Evolutionary conservation across 2,329 filamentous ascomycete species (phyloP), one percentile per base, ranked within the genome.

Genomic region (Dryadomyces sulphureus): DNA sequence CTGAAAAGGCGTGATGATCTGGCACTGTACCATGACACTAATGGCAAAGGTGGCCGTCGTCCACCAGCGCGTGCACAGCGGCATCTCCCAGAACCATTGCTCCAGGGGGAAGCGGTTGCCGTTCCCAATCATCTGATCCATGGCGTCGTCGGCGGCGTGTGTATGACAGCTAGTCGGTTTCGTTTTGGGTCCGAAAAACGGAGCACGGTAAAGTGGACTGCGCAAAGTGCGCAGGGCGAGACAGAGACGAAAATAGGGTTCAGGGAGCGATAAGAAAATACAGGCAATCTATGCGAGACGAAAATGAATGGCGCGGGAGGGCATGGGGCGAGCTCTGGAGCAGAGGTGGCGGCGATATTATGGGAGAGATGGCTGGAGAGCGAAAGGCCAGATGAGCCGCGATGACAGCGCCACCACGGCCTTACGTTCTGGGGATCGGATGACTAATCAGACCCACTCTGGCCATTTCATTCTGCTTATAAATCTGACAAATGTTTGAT

Each of bases 81-180:
- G 92, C 84, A 95, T 95, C 63, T 98, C 92, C 74, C 87, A 95
- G 65, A 95, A 96, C 92, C 92, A 98, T 55, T 90, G 83, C 65
- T 96, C 92, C 7, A 98, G 73, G 38, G 90, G 92, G 58, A 94
- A 69, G 45, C 73, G 69, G 49, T 72, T 76, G 54, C 72, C 75
- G 12, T 45, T 35, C 49, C 48, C 52, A 39, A 66, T 64, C 60
- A 77, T 70, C 56, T 74, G 72, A 54, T 77, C 73, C 73, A 77
- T 77, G 50, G 30, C 52, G 46, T 42, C 8, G 14, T 21, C 25
- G 14, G 11, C n/a, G 30, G 17, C 12, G 12, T 39, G 19, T 22
- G 9, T 24, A 11, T 25, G 24, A n/a, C n/a, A n/a, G n/a, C n/a
- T n/a, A n/a, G n/a, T 32, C 27, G 27, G 11, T 32, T 32, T 14